A percentile compares a stretch with the other conserved stretches of the same genome.
Conservation (phyloP, 352 stramenopile genomes). For the Blastocystis sp. region DNA sequence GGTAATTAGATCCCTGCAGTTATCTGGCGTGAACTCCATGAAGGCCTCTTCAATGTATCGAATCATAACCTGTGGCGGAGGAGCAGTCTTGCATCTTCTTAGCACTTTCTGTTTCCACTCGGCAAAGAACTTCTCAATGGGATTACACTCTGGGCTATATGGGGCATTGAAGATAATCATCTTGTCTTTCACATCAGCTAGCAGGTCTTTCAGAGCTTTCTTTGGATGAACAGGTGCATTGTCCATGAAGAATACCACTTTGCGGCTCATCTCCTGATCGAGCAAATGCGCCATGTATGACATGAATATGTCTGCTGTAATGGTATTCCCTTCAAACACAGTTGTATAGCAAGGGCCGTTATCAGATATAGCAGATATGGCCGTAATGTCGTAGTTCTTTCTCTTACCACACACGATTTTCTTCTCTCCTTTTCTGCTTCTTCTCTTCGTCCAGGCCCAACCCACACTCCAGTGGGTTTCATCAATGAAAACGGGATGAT, state of each 20-base stretch:
- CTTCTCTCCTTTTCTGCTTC: neutral
- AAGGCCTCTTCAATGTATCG: no score
- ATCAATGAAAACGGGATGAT: constrained; percentile 3
- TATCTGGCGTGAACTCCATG: no score
- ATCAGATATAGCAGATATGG: neutral
- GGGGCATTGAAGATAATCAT: constrained; percentile 1
- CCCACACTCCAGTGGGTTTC: constrained; percentile 6
- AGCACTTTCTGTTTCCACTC: constrained; percentile 9
- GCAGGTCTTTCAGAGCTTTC: neutral
- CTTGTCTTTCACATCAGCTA: neutral
- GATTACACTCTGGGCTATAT: constrained; percentile 11
- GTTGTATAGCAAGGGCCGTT: neutral
- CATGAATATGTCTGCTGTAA: neutral
- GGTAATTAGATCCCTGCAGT: no score
- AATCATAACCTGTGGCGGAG: no score
- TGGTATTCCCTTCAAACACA: neutral
- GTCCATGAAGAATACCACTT: constrained; percentile 24
- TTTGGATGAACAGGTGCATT: constrained; percentile 8
- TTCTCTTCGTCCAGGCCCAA: neutral
- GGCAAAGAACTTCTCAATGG: neutral
- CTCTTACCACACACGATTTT: neutral
- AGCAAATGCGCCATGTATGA: neutral
- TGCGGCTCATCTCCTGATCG: neutral
- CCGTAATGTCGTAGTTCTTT: neutral
- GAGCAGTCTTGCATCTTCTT: no score